phyloP scores from a whole-genome alignment of 78 protist genomes.

The Chrysochromulina tobinii region DNA sequence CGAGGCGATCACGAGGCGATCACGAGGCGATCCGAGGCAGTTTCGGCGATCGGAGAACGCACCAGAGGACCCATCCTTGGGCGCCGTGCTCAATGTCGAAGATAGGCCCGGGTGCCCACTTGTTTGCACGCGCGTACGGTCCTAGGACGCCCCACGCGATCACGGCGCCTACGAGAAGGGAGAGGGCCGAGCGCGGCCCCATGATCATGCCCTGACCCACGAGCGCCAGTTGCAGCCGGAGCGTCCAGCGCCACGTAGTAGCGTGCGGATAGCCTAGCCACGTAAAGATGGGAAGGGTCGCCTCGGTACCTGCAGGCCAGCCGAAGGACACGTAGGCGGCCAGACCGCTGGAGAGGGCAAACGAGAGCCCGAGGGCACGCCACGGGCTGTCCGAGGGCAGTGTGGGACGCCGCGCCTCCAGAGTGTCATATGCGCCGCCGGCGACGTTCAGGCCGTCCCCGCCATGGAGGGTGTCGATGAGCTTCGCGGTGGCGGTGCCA shows the following conservation, averaged over 20 bases:
- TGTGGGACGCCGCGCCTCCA: too few species aligned
- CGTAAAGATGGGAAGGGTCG: background rate
- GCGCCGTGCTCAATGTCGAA: background rate
- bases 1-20: too few species aligned
- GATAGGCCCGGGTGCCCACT: background rate
- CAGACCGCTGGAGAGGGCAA: too few species aligned
- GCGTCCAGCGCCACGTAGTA: background rate
- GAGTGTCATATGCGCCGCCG: too few species aligned
- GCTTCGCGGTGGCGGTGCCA: conserved; percentile 82
- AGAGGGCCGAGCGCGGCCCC: conserved; percentile 71
- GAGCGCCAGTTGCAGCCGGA: background rate
- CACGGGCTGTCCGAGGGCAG: too few species aligned
- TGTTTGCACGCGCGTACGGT: conserved; percentile 15
- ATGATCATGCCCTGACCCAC: conserved; percentile 86
- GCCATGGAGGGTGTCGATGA: conserved; percentile 37
- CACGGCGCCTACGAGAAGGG: conserved; percentile 63
- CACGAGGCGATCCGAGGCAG: too few species aligned
- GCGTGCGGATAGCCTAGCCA: background rate
- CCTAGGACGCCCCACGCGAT: conserved; percentile 77
- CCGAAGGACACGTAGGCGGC: too few species aligned
- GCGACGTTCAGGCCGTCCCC: conserved; percentile 18
- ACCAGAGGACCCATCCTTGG: background rate
- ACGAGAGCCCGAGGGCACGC: too few species aligned
- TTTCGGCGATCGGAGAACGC: too few species aligned
- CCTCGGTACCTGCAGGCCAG: too few species aligned